Conservation (phyloP, 208 protist genomes). For the Vickermania spadyakhi region DNA sequence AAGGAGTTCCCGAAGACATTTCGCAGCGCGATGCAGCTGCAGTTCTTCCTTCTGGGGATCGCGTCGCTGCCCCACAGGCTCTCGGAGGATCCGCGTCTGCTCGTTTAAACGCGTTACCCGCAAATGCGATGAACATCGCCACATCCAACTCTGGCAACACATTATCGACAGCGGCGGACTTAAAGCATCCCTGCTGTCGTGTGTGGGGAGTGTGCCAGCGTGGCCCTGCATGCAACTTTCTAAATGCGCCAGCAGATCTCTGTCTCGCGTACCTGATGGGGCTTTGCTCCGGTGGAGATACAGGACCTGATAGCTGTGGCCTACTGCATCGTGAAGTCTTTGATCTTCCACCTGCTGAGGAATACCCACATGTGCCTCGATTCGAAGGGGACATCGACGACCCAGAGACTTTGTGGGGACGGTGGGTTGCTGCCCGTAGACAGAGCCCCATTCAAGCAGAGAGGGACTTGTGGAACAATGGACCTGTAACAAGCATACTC, state of each 20-base stretch:
- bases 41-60: constrained; percentile 69
- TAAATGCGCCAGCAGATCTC: constrained; percentile 51
- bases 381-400: constrained; percentile 19
- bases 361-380: constrained; percentile 14
- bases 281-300: constrained; percentile 22
- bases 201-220: constrained; percentile 69
- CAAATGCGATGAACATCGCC: constrained; percentile 53
- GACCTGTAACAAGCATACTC: constrained; percentile 38
- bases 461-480: constrained; percentile 83
- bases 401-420: constrained; percentile 26
- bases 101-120: constrained; percentile 41
- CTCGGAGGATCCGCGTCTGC: constrained; percentile 29
- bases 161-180: constrained; percentile 2
- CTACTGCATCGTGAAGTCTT: constrained; percentile 45
- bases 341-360: constrained; percentile 30
- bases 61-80: constrained; percentile 32
- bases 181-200: constrained; percentile 57
- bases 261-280: constrained; percentile 76
- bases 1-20: constrained; percentile 59
- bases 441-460: constrained; percentile 70
- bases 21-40: constrained; percentile 60
- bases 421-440: constrained; percentile 45
- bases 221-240: constrained; percentile 63
- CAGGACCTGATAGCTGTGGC: constrained; percentile 12
- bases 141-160: constrained; percentile 1